A percentile compares a stretch with the other conserved stretches of the same genome.
Conservation (phyloP, 805 yeast genomes). For the Barnettozyma vustinii region DNA sequence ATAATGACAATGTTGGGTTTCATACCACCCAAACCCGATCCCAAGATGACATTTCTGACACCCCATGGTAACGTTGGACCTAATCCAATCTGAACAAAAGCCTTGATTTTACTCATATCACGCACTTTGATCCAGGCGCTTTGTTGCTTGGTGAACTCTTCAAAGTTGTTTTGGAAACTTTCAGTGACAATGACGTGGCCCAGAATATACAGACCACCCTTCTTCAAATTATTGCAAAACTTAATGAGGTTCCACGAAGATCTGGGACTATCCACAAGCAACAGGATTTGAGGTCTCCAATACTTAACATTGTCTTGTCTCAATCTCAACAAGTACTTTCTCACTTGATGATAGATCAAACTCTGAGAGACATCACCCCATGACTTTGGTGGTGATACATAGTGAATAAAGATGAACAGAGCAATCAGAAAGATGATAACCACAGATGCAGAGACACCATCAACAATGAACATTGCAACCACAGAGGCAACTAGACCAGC, state of each 20-base stretch:
- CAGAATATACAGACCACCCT: conserved; percentile 87
- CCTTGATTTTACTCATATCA: conserved; percentile 74
- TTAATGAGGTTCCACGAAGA: conserved; percentile 87
- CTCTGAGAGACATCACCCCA: conserved; percentile 99
- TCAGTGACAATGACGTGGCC: conserved; percentile 83
- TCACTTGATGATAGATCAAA: conserved; percentile 90
- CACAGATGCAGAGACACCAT: conserved; percentile 80
- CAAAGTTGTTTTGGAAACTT: conserved; percentile 56
- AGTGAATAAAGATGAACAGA: conserved; percentile 76
- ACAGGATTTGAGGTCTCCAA: conserved; percentile 94
- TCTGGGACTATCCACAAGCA: conserved; percentile 87
- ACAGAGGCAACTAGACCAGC: conserved; percentile 66
- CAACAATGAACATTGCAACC: conserved; percentile 90
- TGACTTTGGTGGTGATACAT: conserved; percentile 87
- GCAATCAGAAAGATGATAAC: conserved; percentile 61
- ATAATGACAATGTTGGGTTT: conserved; percentile 90
- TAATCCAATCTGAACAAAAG: conserved; percentile 87
- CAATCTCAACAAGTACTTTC: conserved; percentile 79
- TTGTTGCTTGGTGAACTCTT: conserved; percentile 67
- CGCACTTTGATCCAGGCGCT: conserved; percentile 81
- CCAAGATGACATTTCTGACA: conserved; percentile 82
- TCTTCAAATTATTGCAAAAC: conserved; percentile 90
- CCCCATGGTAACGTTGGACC: conserved; percentile 94
- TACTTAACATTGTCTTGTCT: conserved; percentile 92
- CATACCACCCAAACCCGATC: conserved; percentile 99